Evolutionary conservation across 1,139 yeast genomes (phyloP).

Genomic region (Suhomyces anneliseae): DNA sequence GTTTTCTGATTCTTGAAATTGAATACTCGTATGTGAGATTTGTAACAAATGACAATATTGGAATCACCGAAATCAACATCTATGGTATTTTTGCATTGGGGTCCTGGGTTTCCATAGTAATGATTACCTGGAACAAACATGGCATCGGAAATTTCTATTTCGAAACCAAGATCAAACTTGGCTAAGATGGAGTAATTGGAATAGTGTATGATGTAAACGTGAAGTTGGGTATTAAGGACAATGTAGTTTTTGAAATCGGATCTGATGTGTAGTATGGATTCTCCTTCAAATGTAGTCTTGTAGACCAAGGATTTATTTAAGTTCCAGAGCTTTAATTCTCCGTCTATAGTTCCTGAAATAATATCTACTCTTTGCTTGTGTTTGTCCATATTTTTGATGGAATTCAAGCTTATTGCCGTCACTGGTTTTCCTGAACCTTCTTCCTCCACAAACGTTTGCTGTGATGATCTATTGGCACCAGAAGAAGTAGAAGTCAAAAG

Average conservation of each 20-base stretch:
- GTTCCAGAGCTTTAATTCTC: constrained; percentile 30
- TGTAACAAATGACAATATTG: constrained; percentile 34
- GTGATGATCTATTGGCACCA: constrained; percentile 24
- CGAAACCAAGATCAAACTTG: constrained; percentile 16
- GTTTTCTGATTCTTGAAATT: constrained; percentile 19
- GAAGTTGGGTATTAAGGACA: constrained; percentile 22
- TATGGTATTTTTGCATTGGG: constrained; percentile 15
- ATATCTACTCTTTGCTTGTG: constrained; percentile 27
- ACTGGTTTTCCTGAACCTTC: constrained; percentile 14
- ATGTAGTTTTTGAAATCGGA: constrained; percentile 34
- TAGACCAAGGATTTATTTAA: constrained; percentile 23
- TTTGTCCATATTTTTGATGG: constrained; percentile 21
- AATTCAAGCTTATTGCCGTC: constrained; percentile 25
- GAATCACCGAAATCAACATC: constrained; percentile 58
- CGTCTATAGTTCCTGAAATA: constrained; percentile 27
- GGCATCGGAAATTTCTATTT: constrained; percentile 10
- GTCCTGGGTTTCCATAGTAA: constrained; percentile 11
- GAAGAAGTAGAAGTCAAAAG: constrained; percentile 35
- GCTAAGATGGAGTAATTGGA: constrained; percentile 14
- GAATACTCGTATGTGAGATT: constrained; percentile 25
- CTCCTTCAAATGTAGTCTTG: constrained; percentile 17
- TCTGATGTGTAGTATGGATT: constrained; percentile 23
- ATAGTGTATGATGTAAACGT: constrained; percentile 25
- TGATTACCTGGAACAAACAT: constrained; percentile 4
- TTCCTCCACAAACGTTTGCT: constrained; percentile 18